These are phyloP conservation scores for Starmerella apis DNA, from an alignment of 805 yeast genomes.

Conservation along the genomic window DNA sequence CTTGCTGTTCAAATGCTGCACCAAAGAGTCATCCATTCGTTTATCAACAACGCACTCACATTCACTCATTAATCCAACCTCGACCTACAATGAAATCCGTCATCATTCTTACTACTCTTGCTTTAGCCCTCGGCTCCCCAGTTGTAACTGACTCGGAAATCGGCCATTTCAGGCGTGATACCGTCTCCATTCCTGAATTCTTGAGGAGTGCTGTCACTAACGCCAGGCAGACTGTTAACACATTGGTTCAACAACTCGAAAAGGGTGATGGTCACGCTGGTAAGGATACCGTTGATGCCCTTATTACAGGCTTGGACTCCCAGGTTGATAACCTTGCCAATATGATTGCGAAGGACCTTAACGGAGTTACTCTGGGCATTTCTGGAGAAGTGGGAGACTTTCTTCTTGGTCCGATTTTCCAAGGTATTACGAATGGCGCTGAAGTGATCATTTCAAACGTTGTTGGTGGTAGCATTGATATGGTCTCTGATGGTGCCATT, in stretches of 20 bases:
- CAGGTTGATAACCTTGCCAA: constrained; percentile 30
- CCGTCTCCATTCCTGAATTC: background rate
- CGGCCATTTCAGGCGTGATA: constrained; percentile 7
- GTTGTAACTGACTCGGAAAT: background rate
- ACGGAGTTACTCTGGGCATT: constrained; percentile 25
- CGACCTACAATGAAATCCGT: constrained; percentile 15
- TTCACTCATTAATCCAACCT: constrained; percentile 12
- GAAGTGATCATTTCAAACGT: constrained; percentile 28
- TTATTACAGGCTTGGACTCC: constrained; percentile 31
- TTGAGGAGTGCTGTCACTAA: constrained; percentile 21
- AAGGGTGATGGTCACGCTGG: constrained; percentile 24
- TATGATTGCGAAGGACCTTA: constrained; percentile 15
- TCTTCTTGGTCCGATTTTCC: constrained; percentile 27
- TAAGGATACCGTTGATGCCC: constrained; percentile 22
- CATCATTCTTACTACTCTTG: constrained; percentile 19
- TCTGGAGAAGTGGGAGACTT: constrained; percentile 25
- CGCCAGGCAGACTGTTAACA: constrained; percentile 22
- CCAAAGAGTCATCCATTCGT: constrained; percentile 1
- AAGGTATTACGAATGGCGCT: constrained; percentile 30
- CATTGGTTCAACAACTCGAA: constrained; percentile 20
- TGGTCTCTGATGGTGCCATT: constrained; percentile 27
- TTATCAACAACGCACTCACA: background rate
- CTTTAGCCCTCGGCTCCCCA: constrained; percentile 20
- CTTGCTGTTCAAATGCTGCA: background rate
- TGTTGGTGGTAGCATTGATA: constrained; percentile 25